These are phyloP conservation scores for Tolypocladium nubicola DNA, from an alignment of 2,329 filamentous ascomycete species.

Conservation along the genomic window DNA sequence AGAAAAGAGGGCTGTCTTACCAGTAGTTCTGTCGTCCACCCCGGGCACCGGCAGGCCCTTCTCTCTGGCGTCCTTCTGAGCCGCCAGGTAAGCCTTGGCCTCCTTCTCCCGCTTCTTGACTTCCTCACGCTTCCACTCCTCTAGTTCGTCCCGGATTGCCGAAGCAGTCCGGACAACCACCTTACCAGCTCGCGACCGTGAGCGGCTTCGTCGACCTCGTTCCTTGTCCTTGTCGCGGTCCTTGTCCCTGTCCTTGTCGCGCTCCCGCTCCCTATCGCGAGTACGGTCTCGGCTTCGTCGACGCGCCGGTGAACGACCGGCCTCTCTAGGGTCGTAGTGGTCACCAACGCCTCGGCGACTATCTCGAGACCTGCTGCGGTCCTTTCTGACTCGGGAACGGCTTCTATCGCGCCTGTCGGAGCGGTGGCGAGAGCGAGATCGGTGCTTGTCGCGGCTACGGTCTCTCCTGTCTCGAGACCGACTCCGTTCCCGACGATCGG, in stretches of 20 bases:
- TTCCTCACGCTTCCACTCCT: slow-evolving; percentile 50
- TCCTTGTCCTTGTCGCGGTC: slow-evolving; percentile 13
- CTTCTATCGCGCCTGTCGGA: slow-evolving; percentile 19
- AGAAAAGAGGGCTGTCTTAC: slow-evolving; percentile 11
- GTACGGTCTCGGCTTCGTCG: slow-evolving; percentile 16
- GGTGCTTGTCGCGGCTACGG: slow-evolving; percentile 10
- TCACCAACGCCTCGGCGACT: slow-evolving; percentile 10
- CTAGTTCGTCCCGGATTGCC: slow-evolving; percentile 34
- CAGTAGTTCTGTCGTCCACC: slow-evolving; percentile 35
- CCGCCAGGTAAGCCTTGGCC: slow-evolving; percentile 53
- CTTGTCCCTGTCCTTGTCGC: slow-evolving; percentile 12
- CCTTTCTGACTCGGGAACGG: slow-evolving; percentile 14
- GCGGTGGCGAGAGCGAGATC: slow-evolving; percentile 15
- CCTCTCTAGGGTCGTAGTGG: slow-evolving; percentile 9
- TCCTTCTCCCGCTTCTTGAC: slow-evolving; percentile 52
- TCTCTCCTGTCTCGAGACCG: slow-evolving; percentile 11
- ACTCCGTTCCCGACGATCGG: slow-evolving; percentile 21
- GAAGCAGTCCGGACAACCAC: slow-evolving; percentile 26
- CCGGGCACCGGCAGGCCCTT: slow-evolving; percentile 48
- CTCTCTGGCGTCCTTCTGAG: slow-evolving; percentile 47
- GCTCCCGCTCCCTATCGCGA: slow-evolving; percentile 11
- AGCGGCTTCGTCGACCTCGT: slow-evolving; percentile 30
- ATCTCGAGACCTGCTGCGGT: slow-evolving; percentile 12
- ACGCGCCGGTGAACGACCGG: slow-evolving; percentile 11
- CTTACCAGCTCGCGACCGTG: slow-evolving; percentile 28